phyloP scores from a whole-genome alignment of 805 yeast species.

The Candida insectorum region DNA sequence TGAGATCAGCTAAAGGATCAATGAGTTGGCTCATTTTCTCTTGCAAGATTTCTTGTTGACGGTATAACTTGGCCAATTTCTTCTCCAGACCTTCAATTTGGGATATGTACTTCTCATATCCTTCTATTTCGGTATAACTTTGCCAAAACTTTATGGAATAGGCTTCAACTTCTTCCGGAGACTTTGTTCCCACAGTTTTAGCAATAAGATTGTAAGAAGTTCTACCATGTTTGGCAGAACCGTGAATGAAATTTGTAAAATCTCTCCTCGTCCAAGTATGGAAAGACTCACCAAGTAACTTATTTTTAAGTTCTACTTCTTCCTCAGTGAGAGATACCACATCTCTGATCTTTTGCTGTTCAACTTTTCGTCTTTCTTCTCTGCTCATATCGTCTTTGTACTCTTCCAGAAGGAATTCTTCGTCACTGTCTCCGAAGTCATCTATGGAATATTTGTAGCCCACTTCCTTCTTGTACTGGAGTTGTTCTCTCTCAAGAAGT shows the following conservation, averaged over 20 bases:
- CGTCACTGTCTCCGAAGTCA: slow-evolving; percentile 60
- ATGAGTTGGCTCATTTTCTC: slow-evolving; percentile 50
- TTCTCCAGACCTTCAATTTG: slow-evolving; percentile 74
- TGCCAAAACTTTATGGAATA: slow-evolving; percentile 67
- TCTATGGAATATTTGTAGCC: slow-evolving; percentile 55
- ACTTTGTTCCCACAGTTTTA: slow-evolving; percentile 52
- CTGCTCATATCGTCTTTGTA: slow-evolving; percentile 34
- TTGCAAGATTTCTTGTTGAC: slow-evolving; percentile 55
- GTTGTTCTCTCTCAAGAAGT: slow-evolving; percentile 61
- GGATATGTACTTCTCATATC: slow-evolving; percentile 65
- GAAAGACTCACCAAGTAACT: slow-evolving; percentile 55
- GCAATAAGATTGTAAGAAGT: slow-evolving; percentile 48
- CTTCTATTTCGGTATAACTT: slow-evolving; percentile 57
- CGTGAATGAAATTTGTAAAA: slow-evolving; percentile 67
- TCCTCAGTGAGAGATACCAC: slow-evolving; percentile 62
- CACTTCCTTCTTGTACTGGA: slow-evolving; percentile 57
- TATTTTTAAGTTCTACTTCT: slow-evolving; percentile 52
- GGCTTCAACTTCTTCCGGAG: slow-evolving; percentile 53
- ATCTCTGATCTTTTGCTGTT: slow-evolving; percentile 51
- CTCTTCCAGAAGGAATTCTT: slow-evolving; percentile 48
- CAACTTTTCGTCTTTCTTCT: slow-evolving; percentile 40
- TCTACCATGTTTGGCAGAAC: slow-evolving; percentile 66
- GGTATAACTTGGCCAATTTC: slow-evolving; percentile 51
- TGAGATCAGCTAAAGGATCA: slow-evolving; percentile 62
- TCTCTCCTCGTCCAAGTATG: slow-evolving; percentile 73